Base-by-base conservation (phyloP, 768 basidiomycete species). In the Hericium erinaceus region DNA sequence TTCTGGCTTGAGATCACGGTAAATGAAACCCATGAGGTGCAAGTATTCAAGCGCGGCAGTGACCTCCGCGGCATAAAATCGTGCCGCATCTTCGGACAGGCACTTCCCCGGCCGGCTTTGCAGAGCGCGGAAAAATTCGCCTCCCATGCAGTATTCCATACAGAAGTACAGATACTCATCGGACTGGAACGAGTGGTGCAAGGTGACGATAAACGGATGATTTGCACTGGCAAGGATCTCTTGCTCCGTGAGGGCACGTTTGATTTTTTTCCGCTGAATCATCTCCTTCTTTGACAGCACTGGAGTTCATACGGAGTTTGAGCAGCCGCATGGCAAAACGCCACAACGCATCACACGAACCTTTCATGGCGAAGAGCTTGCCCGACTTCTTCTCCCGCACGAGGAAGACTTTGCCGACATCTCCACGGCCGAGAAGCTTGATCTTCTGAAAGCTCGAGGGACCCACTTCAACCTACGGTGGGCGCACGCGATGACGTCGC, bases 231-330 rank as follows among this genome's bases (percentile, higher is more conserved):
- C 95, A 46, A 99, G 81, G 64, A 99, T 99, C 73, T 98, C 97
- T 75, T 98, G 97, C 73, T 99, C 97, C 4, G 97, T 98, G 67
- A 99, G 70, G 9, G 95, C 97, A 60, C 97, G 85, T 72, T 99
- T 99, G 76, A 99, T 95, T 79, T 99, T 99, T 77, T 95, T 97
- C 66, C 97, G 85, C 75, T 95, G 93, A 71, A 99, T 95, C 95
- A 99, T 98, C 78, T 99, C 97, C 77, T 89, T 92, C 78, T 98
- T 98, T 53, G 94, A 97, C 48, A 99, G 77, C 22, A 99, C 97
- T 95, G 71, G 67, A 68, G 46, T n/a, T 18, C 33, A 13, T 66
- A 58, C 44, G 22, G 62, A 33, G 61, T 64, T 56, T 49, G 39
- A 61, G 44, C 44, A 46, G 58, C 63, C 52, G 59, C 64, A 60